Conservation (phyloP, 2,329 filamentous ascomycete species). For the Talaromyces atroroseus region DNA sequence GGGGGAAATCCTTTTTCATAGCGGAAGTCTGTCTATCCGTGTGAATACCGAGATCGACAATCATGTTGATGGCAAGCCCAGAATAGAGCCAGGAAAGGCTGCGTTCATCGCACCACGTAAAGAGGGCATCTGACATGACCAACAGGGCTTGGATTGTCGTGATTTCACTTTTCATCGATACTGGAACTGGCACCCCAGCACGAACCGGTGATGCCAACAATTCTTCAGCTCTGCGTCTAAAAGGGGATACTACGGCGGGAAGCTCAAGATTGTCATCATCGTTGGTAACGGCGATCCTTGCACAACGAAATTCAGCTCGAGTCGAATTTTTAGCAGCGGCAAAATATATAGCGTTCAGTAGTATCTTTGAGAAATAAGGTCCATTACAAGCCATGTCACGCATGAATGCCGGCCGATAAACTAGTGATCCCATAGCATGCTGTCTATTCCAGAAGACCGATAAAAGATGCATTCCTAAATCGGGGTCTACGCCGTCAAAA, state of each 20-base stretch:
- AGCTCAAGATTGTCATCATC: neutral
- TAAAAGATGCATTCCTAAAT: constrained; percentile 49
- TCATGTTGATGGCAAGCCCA: constrained; percentile 12
- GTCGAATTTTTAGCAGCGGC: constrained; percentile 6
- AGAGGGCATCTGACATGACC: constrained; percentile 11
- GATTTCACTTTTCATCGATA: constrained; percentile 9
- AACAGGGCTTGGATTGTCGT: constrained; percentile 10
- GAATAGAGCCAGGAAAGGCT: constrained; percentile 12
- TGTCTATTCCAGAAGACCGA: constrained; percentile 52
- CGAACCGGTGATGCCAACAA: neutral
- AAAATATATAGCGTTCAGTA: constrained; percentile 11
- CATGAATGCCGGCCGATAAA: constrained; percentile 51
- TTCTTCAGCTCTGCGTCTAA: constrained; percentile 6
- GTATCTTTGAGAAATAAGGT: constrained; percentile 4
- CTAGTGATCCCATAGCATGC: constrained; percentile 44
- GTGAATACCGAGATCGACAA: constrained; percentile 8
- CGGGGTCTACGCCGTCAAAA: constrained; percentile 52
- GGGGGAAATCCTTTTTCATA: neutral
- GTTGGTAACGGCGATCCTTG: neutral
- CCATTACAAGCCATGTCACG: constrained; percentile 42
- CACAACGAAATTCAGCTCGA: constrained; percentile 3
- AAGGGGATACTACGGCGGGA: constrained; percentile 3
- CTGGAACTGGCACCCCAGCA: neutral
- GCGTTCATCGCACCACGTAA: constrained; percentile 11
- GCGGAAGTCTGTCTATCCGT: constrained; percentile 1